Conservation (phyloP, 805 yeast species). For the Saturnispora serradocipensis region DNA sequence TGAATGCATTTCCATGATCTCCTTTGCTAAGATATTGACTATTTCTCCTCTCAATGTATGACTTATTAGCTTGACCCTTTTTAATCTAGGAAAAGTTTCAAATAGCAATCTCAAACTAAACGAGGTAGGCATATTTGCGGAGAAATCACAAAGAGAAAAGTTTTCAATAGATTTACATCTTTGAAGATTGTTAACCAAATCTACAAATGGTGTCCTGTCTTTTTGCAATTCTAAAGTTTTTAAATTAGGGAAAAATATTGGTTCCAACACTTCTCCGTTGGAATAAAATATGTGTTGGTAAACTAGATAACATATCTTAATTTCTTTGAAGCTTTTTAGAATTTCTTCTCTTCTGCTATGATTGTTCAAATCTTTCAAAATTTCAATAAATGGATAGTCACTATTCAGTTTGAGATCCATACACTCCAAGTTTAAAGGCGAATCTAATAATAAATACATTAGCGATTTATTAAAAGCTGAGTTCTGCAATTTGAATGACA, state of each 20-base stretch:
- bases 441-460: not conserved
- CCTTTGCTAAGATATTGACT: not conserved
- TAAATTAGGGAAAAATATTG: not conserved
- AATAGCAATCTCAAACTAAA: slow-evolving; percentile 5
- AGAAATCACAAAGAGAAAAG: not conserved
- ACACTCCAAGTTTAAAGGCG: not conserved
- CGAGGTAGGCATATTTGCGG: not conserved
- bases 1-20: not conserved
- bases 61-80: not conserved
- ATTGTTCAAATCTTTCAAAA: not conserved
- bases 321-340: not conserved
- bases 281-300: not conserved
- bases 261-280: not conserved
- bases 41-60: slow-evolving; percentile 3
- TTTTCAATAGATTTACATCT: not conserved
- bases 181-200: not conserved
- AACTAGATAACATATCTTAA: not conserved
- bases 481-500: not conserved
- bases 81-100: slow-evolving; percentile 1
- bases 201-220: not conserved
- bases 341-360: not conserved
- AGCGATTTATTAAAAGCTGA: not conserved
- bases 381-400: not conserved
- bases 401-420: not conserved
- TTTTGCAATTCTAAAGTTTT: slow-evolving; percentile 3